Evolutionary conservation across 352 stramenopile species (phyloP).

Genomic region (Phytophthora parvispora): DNA sequence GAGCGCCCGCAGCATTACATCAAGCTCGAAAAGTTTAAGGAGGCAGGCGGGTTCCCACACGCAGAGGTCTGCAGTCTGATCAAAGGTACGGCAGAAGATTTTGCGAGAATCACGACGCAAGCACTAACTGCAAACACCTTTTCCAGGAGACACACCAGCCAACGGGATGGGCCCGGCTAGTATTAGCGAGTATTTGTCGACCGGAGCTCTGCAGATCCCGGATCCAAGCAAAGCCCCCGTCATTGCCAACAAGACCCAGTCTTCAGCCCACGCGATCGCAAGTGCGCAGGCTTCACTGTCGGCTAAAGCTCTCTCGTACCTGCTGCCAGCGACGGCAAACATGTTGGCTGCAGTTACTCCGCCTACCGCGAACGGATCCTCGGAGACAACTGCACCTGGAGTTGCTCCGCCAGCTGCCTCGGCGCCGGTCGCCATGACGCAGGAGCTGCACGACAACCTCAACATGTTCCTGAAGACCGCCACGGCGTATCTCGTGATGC

Average conservation of each 20-base stretch:
- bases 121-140: too few relatives aligned
- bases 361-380: slow-evolving; percentile 10
- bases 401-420: background rate
- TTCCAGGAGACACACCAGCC: slow-evolving; percentile 28
- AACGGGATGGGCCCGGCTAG: slow-evolving; percentile 18
- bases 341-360: slow-evolving; percentile 14
- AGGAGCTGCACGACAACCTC: slow-evolving; percentile 47
- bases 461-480: slow-evolving; percentile 55
- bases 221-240: background rate
- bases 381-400: background rate
- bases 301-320: slow-evolving; percentile 37
- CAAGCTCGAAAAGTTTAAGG: slow-evolving; percentile 35
- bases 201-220: slow-evolving; percentile 15
- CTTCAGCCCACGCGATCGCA: slow-evolving; percentile 24
- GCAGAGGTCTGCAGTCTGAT: slow-evolving; percentile 41
- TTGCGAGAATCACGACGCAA: too few relatives aligned
- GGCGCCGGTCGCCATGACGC: slow-evolving; percentile 26
- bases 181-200: slow-evolving; percentile 28
- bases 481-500: slow-evolving; percentile 49
- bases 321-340: slow-evolving; percentile 35
- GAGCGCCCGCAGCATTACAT: slow-evolving; percentile 29
- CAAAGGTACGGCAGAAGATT: slow-evolving; percentile 25
- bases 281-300: slow-evolving; percentile 33
- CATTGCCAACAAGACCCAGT: slow-evolving; percentile 10
- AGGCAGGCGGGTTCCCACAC: slow-evolving; percentile 36